Percentiles rank a stretch among this genome's conserved stretches.
phyloP scores from a whole-genome alignment of 2,329 filamentous ascomycete species.

The Hawksworthiomyces lignivorus region DNA sequence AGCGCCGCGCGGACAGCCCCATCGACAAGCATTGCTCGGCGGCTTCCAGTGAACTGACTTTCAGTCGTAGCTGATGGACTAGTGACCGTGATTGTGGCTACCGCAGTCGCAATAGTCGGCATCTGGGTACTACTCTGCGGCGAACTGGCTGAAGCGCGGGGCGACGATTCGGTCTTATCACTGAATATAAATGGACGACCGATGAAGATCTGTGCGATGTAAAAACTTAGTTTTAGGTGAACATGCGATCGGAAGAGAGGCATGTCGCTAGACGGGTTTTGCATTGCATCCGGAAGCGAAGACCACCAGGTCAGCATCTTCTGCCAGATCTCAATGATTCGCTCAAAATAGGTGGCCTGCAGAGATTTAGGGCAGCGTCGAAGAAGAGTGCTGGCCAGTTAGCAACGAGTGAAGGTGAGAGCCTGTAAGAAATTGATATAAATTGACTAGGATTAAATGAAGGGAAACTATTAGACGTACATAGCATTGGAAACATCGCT shows the following conservation, averaged over 20 bases:
- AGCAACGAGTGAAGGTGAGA: not conserved
- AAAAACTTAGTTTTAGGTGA: constrained; percentile 45
- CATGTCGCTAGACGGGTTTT: constrained; percentile 32
- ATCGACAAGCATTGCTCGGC: constrained; percentile 29
- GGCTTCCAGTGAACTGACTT: not conserved
- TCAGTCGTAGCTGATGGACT: not conserved
- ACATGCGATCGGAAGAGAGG: constrained; percentile 39
- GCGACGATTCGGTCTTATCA: constrained; percentile 5
- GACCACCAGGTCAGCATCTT: constrained; percentile 34
- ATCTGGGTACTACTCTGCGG: no score
- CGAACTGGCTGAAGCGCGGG: constrained; percentile 5
- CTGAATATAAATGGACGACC: constrained; percentile 46
- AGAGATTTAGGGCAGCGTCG: constrained; percentile 30
- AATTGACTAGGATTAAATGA: no score
- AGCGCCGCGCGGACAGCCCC: constrained; percentile 47
- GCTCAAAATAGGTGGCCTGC: constrained; percentile 31
- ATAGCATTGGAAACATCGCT: constrained; percentile 32
- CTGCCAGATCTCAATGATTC: constrained; percentile 29
- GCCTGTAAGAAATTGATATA: no score
- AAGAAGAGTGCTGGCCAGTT: constrained; percentile 25
- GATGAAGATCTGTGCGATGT: constrained; percentile 44
- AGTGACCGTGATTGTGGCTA: not conserved
- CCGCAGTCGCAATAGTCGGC: not conserved
- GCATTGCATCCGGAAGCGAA: constrained; percentile 27
- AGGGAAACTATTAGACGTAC: constrained; percentile 16